phyloP scores from a whole-genome alignment of 345 rosid genomes.

The Heritiera littoralis region DNA sequence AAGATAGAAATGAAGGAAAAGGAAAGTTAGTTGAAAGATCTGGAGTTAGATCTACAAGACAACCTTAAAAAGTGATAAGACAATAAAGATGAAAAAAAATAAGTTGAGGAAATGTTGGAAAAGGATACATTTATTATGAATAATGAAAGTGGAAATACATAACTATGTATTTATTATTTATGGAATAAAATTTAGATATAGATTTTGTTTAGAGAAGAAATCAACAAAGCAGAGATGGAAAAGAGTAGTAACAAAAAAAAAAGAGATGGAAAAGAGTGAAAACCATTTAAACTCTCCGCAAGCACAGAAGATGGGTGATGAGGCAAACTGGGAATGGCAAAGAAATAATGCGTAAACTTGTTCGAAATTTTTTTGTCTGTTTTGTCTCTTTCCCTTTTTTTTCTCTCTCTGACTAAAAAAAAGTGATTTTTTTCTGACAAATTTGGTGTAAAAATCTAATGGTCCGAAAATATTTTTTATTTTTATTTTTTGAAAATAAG shows the following conservation, averaged over 20 bases:
- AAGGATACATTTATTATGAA: background rate
- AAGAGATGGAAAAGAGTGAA: background rate
- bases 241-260: background rate
- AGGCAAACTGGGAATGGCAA: too few relatives aligned
- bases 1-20: background rate
- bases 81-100: too few relatives aligned
- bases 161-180: background rate
- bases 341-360: background rate
- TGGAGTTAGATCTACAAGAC: conserved; percentile 21
- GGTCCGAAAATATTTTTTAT: too few relatives aligned
- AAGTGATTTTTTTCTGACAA: too few relatives aligned
- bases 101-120: too few relatives aligned
- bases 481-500: too few relatives aligned
- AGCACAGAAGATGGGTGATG: background rate
- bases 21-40: background rate
- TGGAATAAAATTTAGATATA: background rate
- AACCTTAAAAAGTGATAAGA: background rate
- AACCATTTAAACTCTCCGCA: background rate
- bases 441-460: too few relatives aligned
- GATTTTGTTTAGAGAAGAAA: conserved; percentile 3
- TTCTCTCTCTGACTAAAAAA: too few relatives aligned
- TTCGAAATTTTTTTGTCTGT: background rate
- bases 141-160: background rate
- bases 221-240: background rate
- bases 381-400: too few relatives aligned